Evolutionary conservation across 345 rosid species (phyloP).

Genomic region (Acer yangbiense): DNA sequence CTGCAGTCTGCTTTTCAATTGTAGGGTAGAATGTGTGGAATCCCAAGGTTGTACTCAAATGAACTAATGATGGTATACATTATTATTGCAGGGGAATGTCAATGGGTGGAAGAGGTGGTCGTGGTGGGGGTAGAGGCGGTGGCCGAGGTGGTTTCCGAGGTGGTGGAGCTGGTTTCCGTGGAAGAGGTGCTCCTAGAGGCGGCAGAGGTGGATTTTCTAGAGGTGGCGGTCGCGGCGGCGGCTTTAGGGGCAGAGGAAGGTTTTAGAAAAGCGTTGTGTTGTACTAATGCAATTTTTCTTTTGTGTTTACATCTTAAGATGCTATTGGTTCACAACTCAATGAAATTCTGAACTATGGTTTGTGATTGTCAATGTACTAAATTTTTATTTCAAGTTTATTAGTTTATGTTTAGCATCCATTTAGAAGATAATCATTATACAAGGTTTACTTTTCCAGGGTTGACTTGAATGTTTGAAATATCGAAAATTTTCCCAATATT

Average conservation of each 20-base stretch:
- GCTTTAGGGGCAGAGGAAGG: slow-evolving; percentile 74
- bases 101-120: slow-evolving; percentile 44
- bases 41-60: background rate
- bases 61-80: slow-evolving; percentile 3
- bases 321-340: slow-evolving; percentile 15
- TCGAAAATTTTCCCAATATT: too few species aligned
- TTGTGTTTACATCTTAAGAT: slow-evolving; percentile 15
- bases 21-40: background rate
- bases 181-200: slow-evolving; percentile 37
- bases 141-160: slow-evolving; percentile 51
- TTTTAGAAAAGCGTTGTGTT: slow-evolving; percentile 36
- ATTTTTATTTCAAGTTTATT: background rate
- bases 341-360: slow-evolving; percentile 16
- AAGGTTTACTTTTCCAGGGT: background rate
- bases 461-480: background rate
- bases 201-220: slow-evolving; percentile 61
- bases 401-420: background rate
- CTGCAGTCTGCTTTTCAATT: background rate
- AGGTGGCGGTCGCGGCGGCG: slow-evolving; percentile 66
- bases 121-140: slow-evolving; percentile 41
- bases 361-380: slow-evolving; percentile 5
- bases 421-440: background rate
- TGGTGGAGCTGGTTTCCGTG: slow-evolving; percentile 25
- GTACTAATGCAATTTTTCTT: slow-evolving; percentile 18
- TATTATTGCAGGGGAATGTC: slow-evolving; percentile 46